phyloP scores from a whole-genome alignment of 2,329 filamentous ascomycete genomes.

The Penicillium decumbens region DNA sequence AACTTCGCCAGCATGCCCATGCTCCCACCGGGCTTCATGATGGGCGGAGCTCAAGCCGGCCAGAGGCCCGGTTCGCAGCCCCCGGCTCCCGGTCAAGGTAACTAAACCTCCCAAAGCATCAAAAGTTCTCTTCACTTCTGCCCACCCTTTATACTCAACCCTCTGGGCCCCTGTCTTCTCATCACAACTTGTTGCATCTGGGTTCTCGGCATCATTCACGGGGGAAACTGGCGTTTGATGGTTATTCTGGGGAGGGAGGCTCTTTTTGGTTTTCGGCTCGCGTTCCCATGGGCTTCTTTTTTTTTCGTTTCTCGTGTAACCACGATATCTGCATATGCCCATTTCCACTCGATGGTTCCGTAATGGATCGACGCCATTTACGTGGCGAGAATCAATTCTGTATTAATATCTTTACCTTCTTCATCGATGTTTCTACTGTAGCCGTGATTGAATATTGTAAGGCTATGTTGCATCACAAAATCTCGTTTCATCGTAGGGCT shows the following conservation, averaged over 20 bases:
- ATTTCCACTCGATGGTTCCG: not conserved
- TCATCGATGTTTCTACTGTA: too few relatives aligned
- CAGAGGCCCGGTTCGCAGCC: slow-evolving; percentile 31
- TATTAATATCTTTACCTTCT: not conserved
- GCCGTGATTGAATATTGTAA: too few relatives aligned
- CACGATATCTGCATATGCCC: not conserved
- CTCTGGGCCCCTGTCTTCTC: slow-evolving; percentile 12
- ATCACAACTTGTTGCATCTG: slow-evolving; percentile 9
- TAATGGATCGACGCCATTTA: not conserved
- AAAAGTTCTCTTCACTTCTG: slow-evolving; percentile 1
- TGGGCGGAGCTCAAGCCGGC: slow-evolving; percentile 36
- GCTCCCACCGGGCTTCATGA: slow-evolving; percentile 47
- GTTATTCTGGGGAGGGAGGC: not conserved
- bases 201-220: not conserved
- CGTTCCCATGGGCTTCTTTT: not conserved
- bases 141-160: slow-evolving; percentile 1
- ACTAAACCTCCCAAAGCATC: slow-evolving; percentile 9
- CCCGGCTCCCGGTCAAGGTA: slow-evolving; percentile 38
- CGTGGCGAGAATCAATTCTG: not conserved
- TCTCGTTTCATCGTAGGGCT: too few relatives aligned
- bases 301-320: not conserved
- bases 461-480: too few relatives aligned
- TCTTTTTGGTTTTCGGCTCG: slow-evolving; percentile 5
- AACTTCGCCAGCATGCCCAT: slow-evolving; percentile 48
- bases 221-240: slow-evolving; percentile 6